Base-by-base conservation (phyloP, 2,329 filamentous ascomycete species). In the Hortaea werneckii region DNA sequence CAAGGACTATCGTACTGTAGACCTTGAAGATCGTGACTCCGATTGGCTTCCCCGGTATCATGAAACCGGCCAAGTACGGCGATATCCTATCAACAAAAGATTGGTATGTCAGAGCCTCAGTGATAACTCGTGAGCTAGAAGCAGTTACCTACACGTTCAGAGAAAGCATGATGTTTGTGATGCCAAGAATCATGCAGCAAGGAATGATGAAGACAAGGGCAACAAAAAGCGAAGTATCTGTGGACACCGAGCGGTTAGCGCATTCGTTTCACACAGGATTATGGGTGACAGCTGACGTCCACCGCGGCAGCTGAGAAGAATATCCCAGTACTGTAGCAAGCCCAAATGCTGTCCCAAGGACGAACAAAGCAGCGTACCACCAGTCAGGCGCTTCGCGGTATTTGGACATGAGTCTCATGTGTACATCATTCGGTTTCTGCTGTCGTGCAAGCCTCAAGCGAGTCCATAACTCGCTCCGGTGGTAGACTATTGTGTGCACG, bases 21-120 rank as follows among this genome's bases (percentile, higher is more conserved):
- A 86, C 92, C 41, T 90, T 86, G 58, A 94, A 94, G 32, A 94
- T 85, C 87, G 94, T 94, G 65, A 94, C 92, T 42, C 87, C 87
- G 8, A 94, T 85, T 1, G 87, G 87, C 1, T 84, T 82, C 28
- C 87, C 87, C 0, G 87, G 87, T 61, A 94, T 94, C 11, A 87
- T 73, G 42, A 78, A 80, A 44, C 87, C 87, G 52, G 85, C 90
- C 52, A 92, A 82, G 47, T 94, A 57, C 5, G 55, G 53, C 8
- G 51, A 55, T 29, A 58, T 50, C 29, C 20, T 20, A 20, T 20
- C 20, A 20, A 20, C 20, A 20, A 20, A 4, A 20, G 20, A 20
- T 20, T 20, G 20, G 4, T 20, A 20, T 20, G 20, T 20, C 20
- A 20, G 20, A 20, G 20, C 20, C 20, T 20, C 20, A 20, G 20